A percentile compares a stretch with the other conserved stretches of the same genome.
phyloP scores from a whole-genome alignment of 192 early-diverging fungal genomes.

The Mortierella claussenii region DNA sequence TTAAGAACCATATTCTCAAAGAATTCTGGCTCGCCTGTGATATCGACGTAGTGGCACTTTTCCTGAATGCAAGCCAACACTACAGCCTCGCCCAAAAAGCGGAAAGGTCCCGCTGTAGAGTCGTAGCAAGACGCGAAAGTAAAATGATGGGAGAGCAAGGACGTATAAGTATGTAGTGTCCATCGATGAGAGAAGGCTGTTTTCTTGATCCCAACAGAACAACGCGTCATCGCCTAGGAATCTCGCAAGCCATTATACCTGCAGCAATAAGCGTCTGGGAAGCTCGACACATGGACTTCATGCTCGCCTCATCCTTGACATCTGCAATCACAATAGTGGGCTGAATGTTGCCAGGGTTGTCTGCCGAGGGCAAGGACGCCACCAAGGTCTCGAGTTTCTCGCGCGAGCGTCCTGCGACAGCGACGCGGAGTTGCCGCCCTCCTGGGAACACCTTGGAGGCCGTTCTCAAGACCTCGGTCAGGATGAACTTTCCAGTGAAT shows the following conservation, averaged over 20 bases:
- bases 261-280: constrained; percentile 46
- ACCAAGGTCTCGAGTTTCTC: constrained; percentile 51
- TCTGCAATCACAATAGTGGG: constrained; percentile 60
- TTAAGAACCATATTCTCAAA: constrained; percentile 69
- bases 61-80: constrained; percentile 68
- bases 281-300: constrained; percentile 42
- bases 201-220: too few species aligned
- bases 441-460: constrained; percentile 15
- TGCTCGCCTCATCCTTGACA: constrained; percentile 50
- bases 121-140: too few species aligned
- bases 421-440: constrained; percentile 37
- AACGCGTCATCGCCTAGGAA: too few species aligned
- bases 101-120: constrained; percentile 68
- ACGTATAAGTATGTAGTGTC: too few species aligned
- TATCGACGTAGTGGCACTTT: constrained; percentile 67
- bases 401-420: constrained; percentile 53
- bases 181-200: neutral
- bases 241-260: too few species aligned
- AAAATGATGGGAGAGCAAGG: too few species aligned
- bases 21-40: constrained; percentile 74
- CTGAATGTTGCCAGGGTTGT: constrained; percentile 1
- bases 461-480: constrained; percentile 54
- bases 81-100: constrained; percentile 71
- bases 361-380: constrained; percentile 20
- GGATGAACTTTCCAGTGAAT: constrained; percentile 66